Evolutionary conservation across 2,329 filamentous ascomycete genomes (phyloP).

Genomic region (Penicillium oxalicum): DNA sequence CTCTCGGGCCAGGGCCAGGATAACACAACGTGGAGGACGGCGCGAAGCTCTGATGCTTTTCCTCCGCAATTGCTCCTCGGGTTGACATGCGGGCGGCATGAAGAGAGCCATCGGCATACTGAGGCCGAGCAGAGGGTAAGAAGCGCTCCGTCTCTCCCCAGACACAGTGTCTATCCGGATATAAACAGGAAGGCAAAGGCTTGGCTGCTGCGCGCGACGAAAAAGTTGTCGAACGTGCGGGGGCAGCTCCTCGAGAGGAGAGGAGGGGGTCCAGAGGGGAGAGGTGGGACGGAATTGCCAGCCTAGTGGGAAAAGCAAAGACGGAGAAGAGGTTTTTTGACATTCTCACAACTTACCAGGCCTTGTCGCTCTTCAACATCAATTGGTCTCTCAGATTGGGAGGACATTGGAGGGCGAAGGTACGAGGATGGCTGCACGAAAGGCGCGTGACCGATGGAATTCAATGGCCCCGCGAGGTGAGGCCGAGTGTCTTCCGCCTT

Average conservation of each 20-base stretch:
- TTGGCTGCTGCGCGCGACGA: background rate
- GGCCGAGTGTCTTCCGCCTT: constrained; percentile 22
- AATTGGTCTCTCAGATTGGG: constrained; percentile 42
- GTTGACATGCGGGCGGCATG: background rate
- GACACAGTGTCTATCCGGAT: background rate
- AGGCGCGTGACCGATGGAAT: constrained; percentile 38
- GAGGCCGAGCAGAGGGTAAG: no score
- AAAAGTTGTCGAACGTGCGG: background rate
- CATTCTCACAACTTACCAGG: constrained; percentile 36
- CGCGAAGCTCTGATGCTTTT: background rate
- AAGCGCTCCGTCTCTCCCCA: no score
- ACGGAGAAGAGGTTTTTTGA: constrained; percentile 7
- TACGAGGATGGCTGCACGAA: constrained; percentile 47
- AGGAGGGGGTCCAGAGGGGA: constrained; percentile 2
- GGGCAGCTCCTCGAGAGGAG: background rate
- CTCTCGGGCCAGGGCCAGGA: constrained; percentile 2
- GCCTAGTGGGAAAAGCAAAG: constrained; percentile 1
- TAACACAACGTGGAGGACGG: background rate
- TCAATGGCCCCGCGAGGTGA: constrained; percentile 17
- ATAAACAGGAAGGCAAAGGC: background rate
- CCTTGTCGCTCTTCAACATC: constrained; percentile 47
- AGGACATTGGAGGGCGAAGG: constrained; percentile 41
- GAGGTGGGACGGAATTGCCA: background rate
- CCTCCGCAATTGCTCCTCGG: background rate
- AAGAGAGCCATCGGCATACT: background rate